Percentiles rank a stretch among this genome's conserved stretches.
phyloP scores from a whole-genome alignment of 148 eudicot genomes.

The Chenopodium album region DNA sequence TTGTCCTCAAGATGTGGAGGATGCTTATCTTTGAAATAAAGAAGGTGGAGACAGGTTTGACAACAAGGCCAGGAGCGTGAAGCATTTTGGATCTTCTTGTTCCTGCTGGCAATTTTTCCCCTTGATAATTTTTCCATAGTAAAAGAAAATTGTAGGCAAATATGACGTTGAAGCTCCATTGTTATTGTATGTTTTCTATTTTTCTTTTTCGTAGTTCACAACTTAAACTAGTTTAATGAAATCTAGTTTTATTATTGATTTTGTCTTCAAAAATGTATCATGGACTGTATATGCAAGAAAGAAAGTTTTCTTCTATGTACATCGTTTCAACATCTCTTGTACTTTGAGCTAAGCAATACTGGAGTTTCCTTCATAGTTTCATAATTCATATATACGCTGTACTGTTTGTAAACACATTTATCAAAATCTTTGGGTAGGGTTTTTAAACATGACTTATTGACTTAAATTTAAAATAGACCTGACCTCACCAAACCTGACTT shows the following conservation, averaged over 20 bases:
- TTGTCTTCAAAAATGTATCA: not conserved
- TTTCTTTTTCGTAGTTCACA: constrained; percentile 6
- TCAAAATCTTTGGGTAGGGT: too few species aligned
- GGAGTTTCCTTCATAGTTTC: too few species aligned
- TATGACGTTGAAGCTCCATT: not conserved
- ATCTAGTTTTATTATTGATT: not conserved
- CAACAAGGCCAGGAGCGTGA: constrained; percentile 49
- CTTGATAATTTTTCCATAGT: constrained; percentile 6
- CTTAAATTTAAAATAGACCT: too few species aligned
- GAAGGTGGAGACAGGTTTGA: constrained; percentile 81
- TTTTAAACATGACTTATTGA: too few species aligned
- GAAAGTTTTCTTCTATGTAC: not conserved
- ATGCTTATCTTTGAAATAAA: constrained; percentile 95
- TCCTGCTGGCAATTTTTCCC: constrained; percentile 15
- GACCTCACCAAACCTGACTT: too few species aligned
- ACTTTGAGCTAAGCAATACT: too few species aligned
- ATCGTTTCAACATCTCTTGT: not conserved
- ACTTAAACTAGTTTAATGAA: constrained; percentile 12
- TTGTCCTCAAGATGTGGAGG: constrained; percentile 99
- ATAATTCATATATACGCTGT: too few species aligned
- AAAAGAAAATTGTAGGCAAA: constrained; percentile 14
- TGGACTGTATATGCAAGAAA: not conserved
- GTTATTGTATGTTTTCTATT: not conserved
- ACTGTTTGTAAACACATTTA: too few species aligned
- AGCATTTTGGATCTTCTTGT: not conserved